phyloP scores from a whole-genome alignment of 1,284 basidiomycete species.

The Pterula multifida region DNA sequence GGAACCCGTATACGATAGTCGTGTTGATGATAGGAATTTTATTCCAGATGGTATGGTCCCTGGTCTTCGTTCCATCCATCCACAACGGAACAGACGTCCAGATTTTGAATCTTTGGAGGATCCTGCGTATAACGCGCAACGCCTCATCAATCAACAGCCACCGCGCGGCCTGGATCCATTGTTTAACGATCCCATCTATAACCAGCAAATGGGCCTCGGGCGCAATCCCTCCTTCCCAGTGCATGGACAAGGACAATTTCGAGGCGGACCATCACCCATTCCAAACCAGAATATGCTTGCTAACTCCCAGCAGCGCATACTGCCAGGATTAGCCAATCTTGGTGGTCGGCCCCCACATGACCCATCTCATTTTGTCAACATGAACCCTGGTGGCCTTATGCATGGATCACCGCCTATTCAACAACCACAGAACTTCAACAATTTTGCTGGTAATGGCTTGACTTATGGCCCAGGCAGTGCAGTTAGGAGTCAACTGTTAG shows the following conservation, averaged over 20 bases:
- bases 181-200: slow-evolving; percentile 38
- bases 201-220: slow-evolving; percentile 33
- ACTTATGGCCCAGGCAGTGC: slow-evolving; percentile 16
- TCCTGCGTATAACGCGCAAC: slow-evolving; percentile 42
- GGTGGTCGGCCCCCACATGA: slow-evolving; percentile 72
- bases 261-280: slow-evolving; percentile 56
- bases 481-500: not conserved
- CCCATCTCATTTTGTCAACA: slow-evolving; percentile 49
- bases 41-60: slow-evolving; percentile 77
- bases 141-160: slow-evolving; percentile 40
- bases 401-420: slow-evolving; percentile 9
- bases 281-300: slow-evolving; percentile 31
- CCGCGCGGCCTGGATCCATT: slow-evolving; percentile 42
- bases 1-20: slow-evolving; percentile 60
- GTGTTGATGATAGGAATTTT: slow-evolving; percentile 61
- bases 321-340: slow-evolving; percentile 73
- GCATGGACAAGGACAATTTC: slow-evolving; percentile 47
- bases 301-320: slow-evolving; percentile 45
- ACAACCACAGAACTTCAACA: slow-evolving; percentile 40
- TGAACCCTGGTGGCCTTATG: slow-evolving; percentile 10
- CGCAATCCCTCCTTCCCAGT: slow-evolving; percentile 43
- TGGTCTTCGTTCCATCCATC: slow-evolving; percentile 54
- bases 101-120: slow-evolving; percentile 51
- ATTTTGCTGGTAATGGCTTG: slow-evolving; percentile 28
- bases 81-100: slow-evolving; percentile 41